These are phyloP conservation scores for Saccharata proteae DNA, from an alignment of 2,329 filamentous ascomycete species.

Conservation along the genomic window DNA sequence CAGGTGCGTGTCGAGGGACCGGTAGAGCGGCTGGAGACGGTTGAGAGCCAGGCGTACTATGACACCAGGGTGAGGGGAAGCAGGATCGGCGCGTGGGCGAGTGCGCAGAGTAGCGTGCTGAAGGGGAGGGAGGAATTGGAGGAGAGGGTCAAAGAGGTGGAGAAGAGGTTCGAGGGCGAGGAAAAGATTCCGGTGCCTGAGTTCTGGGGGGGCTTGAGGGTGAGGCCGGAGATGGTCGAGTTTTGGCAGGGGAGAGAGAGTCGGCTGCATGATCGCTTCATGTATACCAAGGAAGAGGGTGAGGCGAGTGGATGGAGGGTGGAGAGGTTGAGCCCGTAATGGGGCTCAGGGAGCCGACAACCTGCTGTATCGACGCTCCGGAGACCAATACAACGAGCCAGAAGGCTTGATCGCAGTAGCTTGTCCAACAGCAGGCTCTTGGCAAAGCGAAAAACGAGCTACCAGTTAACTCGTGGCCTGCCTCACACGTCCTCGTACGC, in stretches of 20 bases:
- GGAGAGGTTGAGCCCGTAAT: conserved; percentile 62
- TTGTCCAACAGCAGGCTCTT: too few species aligned
- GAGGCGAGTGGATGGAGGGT: conserved; percentile 49
- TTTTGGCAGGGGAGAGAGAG: conserved; percentile 93
- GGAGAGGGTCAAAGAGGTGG: conserved; percentile 61
- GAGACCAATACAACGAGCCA: too few species aligned
- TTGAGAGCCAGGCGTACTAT: conserved; percentile 61
- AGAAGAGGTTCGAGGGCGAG: conserved; percentile 59
- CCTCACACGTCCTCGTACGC: too few species aligned
- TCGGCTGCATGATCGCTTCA: conserved; percentile 85
- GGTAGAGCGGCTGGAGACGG: conserved; percentile 51
- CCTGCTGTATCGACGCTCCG: too few species aligned
- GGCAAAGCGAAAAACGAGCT: too few species aligned
- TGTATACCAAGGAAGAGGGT: conserved; percentile 53
- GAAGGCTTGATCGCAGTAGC: too few species aligned
- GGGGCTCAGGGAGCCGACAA: too few species aligned
- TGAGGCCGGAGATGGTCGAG: conserved; percentile 77
- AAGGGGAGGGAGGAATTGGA: conserved; percentile 61
- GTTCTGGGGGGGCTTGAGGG: conserved; percentile 86
- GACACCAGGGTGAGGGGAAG: conserved; percentile 62
- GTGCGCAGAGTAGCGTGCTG: conserved; percentile 71
- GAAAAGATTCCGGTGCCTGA: conserved; percentile 81
- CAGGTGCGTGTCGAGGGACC: conserved; percentile 83
- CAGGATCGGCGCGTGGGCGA: conserved; percentile 86
- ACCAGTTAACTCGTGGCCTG: too few species aligned